Evolutionary conservation across 139 green algal species (phyloP), one percentile per base, ranked within the genome.

Genomic region (Chlamydomonas sp.): DNA sequence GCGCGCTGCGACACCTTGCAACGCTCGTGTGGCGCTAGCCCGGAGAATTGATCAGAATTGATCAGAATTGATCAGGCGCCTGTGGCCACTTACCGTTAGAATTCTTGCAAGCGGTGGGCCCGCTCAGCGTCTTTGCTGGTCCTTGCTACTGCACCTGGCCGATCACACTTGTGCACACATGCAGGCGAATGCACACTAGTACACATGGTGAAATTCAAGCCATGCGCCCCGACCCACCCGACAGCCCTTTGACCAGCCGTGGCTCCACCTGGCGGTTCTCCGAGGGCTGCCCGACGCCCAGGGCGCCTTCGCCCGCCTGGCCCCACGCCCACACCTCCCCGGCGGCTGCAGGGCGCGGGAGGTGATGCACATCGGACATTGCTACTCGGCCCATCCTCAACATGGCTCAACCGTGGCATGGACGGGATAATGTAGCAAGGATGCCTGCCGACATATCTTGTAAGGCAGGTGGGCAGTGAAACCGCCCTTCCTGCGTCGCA

Each of bases 311-410:
- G 14, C 90, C 90, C 59, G 88, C 83, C 64, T 89, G 90, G 1
- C 92, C 92, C 20, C 87, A 93, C 7, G 90, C 85, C 92, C 92
- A 95, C 16, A 95, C 91, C 77, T 94, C 89, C 4, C 90, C 91
- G 62, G 31, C 75, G 7, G 61, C 90, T 93, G 85, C 49, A 61
- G 77, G 61, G 20, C 16, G 82, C 4, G 1, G 59, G 80, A 5
- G 71, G 20, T 20, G 9, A 16, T 2, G 71, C 20, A 5, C 9
- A 77, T 31, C 73, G 14, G 9, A 5, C 20, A 78, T 61, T 31
- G n/a, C 73, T 31, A 60, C 73, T 76, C 73, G 12, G 5, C 4
- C 66, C 66, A 17, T 3, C 7, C 12, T 73, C 18, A 49, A 62
- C 18, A 17, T 73, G 4, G 3, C 4, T 69, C 18, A 2, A 66